Conservation (phyloP, 306 rosid species). For the Ochetophila trinervis region DNA sequence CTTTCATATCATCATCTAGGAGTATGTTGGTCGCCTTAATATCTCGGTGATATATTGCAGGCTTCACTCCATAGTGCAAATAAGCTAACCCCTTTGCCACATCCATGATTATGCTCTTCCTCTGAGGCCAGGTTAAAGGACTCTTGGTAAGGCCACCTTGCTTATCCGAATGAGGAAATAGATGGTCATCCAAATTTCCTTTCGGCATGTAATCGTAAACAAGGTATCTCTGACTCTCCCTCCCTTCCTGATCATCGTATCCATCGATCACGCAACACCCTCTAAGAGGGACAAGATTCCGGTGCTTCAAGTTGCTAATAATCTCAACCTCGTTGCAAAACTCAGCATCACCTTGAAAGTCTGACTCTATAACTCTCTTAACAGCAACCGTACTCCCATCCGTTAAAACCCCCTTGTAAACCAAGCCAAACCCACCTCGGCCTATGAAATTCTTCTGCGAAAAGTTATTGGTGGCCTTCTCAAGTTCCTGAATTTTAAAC, state of each 20-base stretch:
- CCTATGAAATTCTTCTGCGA: conserved; percentile 79
- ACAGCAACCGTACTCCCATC: conserved; percentile 86
- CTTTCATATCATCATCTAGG: conserved; percentile 78
- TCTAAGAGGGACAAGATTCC: conserved; percentile 82
- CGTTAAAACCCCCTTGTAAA: conserved; percentile 63
- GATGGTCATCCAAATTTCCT: conserved; percentile 77
- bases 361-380: conserved; percentile 74
- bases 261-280: conserved; percentile 88
- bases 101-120: conserved; percentile 82
- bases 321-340: conserved; percentile 97
- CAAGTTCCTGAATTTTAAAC: conserved; percentile 84
- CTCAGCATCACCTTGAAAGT: conserved; percentile 77
- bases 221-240: conserved; percentile 64
- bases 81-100: conserved; percentile 88
- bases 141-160: conserved; percentile 29
- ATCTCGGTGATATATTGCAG: conserved; percentile 87
- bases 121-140: conserved; percentile 85
- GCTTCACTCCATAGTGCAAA: conserved; percentile 92
- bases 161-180: conserved; percentile 38
- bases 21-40: conserved; percentile 93
- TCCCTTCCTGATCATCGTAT: conserved; percentile 35
- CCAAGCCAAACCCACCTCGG: conserved; percentile 88
- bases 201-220: conserved; percentile 95
- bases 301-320: conserved; percentile 83
- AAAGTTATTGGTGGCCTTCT: conserved; percentile 76